Percentiles rank a stretch among this genome's conserved stretches.
Conservation (phyloP, 495 filamentous ascomycete species). For the Xylaria bambusicola region DNA sequence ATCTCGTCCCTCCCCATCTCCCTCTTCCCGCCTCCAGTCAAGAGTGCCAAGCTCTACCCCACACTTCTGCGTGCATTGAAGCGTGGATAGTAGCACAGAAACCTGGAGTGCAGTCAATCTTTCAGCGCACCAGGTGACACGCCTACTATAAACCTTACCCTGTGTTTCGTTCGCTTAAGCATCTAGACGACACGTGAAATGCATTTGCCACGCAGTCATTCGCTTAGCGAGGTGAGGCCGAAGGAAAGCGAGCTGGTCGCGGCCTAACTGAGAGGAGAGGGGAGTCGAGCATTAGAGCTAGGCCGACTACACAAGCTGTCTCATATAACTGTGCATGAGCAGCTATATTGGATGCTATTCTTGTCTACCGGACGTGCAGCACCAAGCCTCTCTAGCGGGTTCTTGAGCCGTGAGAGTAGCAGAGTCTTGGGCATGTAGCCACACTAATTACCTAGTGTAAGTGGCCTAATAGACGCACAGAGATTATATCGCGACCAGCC, state of each 20-base stretch:
- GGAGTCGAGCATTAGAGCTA: slow-evolving; percentile 16
- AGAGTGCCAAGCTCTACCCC: slow-evolving; percentile 36
- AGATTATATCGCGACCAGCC: neutral
- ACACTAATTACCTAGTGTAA: slow-evolving; percentile 1
- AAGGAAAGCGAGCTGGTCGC: slow-evolving; percentile 30
- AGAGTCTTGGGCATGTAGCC: slow-evolving; percentile 2
- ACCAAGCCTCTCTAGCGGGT: slow-evolving; percentile 1
- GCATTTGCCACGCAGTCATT: slow-evolving; percentile 24
- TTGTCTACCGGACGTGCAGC: slow-evolving; percentile 22
- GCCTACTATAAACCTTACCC: slow-evolving; percentile 34
- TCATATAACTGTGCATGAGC: slow-evolving; percentile 9
- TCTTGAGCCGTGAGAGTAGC: slow-evolving; percentile 17
- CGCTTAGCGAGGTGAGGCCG: slow-evolving; percentile 32
- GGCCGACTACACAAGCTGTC: slow-evolving; percentile 18
- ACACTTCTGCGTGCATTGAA: slow-evolving; percentile 33
- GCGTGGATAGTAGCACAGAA: slow-evolving; percentile 33
- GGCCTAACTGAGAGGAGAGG: slow-evolving; percentile 17
- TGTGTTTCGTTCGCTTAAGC: slow-evolving; percentile 36
- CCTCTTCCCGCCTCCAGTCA: slow-evolving; percentile 11
- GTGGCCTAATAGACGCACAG: slow-evolving; percentile 1
- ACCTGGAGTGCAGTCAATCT: slow-evolving; percentile 37
- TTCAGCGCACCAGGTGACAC: slow-evolving; percentile 32
- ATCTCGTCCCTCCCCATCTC: slow-evolving; percentile 27
- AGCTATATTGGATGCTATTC: slow-evolving; percentile 12
- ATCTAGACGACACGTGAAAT: slow-evolving; percentile 29